These are phyloP conservation scores for Falciphora oryzae DNA, from an alignment of 2,329 filamentous ascomycete genomes.

Conservation along the genomic window DNA sequence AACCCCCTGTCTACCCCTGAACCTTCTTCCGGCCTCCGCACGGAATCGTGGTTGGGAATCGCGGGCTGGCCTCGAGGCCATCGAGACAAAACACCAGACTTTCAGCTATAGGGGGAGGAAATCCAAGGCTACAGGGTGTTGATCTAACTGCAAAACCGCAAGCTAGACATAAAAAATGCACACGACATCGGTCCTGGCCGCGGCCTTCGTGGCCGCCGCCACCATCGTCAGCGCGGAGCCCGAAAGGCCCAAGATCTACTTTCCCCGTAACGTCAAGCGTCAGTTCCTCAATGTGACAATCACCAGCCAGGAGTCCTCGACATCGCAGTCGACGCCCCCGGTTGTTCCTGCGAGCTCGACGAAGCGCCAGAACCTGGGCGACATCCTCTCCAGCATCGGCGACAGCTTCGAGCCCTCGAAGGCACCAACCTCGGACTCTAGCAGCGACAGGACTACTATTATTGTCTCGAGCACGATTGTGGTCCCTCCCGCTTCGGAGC, in stretches of 20 bases:
- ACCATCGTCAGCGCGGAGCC: conserved; percentile 37
- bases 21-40: neutral
- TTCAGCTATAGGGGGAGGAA: too few species aligned
- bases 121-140: neutral
- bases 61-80: too few species aligned
- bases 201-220: conserved; percentile 42
- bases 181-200: conserved; percentile 41
- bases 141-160: neutral
- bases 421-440: conserved; percentile 14
- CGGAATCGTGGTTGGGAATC: neutral
- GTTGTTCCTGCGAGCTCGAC: conserved; percentile 4
- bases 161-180: conserved; percentile 38
- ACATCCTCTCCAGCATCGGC: neutral
- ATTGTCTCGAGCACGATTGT: conserved; percentile 22
- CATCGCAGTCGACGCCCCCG: neutral
- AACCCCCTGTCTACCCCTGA: neutral
- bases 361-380: neutral
- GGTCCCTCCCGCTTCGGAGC: conserved; percentile 15
- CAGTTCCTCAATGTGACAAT: conserved; percentile 39
- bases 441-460: conserved; percentile 22
- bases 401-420: conserved; percentile 4
- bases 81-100: too few species aligned
- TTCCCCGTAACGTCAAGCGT: conserved; percentile 50
- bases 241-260: conserved; percentile 49
- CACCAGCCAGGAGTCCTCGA: conserved; percentile 17